Evolutionary conservation across 805 yeast species (phyloP).

Genomic region (Kluyveromyces lactis): DNA sequence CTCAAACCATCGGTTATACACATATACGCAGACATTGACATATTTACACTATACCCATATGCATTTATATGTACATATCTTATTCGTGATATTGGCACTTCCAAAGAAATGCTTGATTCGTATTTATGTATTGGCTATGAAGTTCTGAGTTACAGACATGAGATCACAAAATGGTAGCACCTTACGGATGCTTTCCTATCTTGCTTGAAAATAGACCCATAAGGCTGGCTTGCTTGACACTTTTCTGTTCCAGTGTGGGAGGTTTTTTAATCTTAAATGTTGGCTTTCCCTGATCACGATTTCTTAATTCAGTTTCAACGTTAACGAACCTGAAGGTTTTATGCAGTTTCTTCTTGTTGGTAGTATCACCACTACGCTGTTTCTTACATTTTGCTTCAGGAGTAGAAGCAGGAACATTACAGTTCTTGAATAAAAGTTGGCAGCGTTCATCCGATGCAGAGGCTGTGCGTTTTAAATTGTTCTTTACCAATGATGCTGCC

Average conservation of each 20-base stretch:
- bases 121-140: too few species aligned
- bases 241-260: conserved; percentile 1
- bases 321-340: neutral
- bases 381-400: neutral
- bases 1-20: neutral
- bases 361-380: neutral
- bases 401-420: neutral
- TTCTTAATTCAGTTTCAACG: neutral
- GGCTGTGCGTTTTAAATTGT: too few species aligned
- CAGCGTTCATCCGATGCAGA: too few species aligned
- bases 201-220: conserved; percentile 2
- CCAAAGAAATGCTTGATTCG: too few species aligned
- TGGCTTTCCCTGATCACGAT: neutral
- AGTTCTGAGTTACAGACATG: too few species aligned
- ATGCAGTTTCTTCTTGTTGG: neutral
- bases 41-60: neutral
- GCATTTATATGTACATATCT: neutral
- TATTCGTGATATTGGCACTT: neutral
- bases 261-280: conserved; percentile 2
- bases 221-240: neutral
- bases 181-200: conserved; percentile 1
- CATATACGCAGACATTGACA: too few species aligned
- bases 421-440: neutral
- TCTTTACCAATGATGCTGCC: too few species aligned
- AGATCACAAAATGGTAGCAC: too few species aligned